Conservation (phyloP, 208 protist species). For the Phytomonas sp. region DNA sequence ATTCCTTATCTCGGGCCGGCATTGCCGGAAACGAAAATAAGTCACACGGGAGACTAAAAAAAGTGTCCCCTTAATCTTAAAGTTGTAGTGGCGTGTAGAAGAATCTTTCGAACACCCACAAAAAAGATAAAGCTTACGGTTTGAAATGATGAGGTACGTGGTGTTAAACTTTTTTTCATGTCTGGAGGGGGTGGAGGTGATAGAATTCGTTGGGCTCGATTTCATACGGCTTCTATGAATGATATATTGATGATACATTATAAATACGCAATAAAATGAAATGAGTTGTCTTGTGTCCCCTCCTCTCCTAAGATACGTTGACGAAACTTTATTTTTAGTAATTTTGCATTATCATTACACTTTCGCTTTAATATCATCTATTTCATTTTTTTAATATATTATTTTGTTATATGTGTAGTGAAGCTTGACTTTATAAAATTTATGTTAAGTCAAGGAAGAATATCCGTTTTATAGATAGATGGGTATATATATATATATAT, state of each 20-base stretch:
- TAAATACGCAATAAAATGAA: neutral
- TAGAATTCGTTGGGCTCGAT: neutral
- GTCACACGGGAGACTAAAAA: neutral
- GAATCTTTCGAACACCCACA: neutral
- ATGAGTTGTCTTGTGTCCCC: neutral
- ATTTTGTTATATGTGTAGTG: neutral
- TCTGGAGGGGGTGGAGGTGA: too few relatives aligned
- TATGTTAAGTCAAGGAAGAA: neutral
- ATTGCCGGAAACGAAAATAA: neutral
- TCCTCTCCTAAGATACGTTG: conserved; percentile 1
- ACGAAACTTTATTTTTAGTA: neutral
- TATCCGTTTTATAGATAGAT: neutral
- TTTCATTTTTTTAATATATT: neutral
- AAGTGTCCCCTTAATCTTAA: neutral
- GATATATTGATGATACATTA: neutral
- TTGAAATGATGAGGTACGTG: neutral
- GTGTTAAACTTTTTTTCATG: neutral
- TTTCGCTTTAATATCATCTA: neutral
- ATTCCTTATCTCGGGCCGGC: neutral
- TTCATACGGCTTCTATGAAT: neutral
- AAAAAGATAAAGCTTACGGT: neutral
- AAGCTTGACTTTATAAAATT: neutral
- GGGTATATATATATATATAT: neutral
- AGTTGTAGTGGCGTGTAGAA: neutral
- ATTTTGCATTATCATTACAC: conserved; percentile 3